These are phyloP conservation scores for Lactarius indigo DNA, from an alignment of 768 basidiomycete genomes.

Conservation along the genomic window DNA sequence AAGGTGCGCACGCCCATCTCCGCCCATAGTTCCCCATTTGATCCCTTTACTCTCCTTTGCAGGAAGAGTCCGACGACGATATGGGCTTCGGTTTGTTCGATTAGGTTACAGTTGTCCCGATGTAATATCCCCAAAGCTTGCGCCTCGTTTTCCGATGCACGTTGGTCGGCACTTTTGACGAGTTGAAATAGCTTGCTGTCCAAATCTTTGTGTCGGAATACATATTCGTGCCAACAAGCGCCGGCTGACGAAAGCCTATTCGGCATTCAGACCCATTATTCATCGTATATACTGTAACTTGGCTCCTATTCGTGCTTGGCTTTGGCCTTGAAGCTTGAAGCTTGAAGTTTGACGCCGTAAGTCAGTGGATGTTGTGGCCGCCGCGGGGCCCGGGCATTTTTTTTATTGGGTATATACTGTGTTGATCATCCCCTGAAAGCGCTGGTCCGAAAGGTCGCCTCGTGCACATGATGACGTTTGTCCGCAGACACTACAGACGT, in stretches of 20 bases:
- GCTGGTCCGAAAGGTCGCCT: not conserved
- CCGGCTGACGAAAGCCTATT: not conserved
- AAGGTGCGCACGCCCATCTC: slow-evolving; percentile 48
- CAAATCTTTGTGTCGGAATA: not conserved
- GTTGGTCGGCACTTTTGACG: not conserved
- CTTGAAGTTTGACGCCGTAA: not conserved
- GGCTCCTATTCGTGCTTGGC: not conserved
- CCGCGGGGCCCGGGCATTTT: not conserved
- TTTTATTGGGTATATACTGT: not conserved
- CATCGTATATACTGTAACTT: not conserved
- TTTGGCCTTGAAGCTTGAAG: not conserved
- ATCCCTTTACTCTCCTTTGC: slow-evolving; percentile 17
- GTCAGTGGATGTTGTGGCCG: not conserved
- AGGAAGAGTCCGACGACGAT: slow-evolving; percentile 97
- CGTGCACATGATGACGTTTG: slow-evolving; percentile 6
- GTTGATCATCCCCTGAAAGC: not conserved
- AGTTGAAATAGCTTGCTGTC: not conserved
- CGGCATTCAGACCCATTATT: not conserved
- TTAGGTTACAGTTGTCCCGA: slow-evolving; percentile 41
- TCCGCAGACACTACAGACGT: not conserved
- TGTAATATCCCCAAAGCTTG: not conserved
- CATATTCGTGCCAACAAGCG: not conserved
- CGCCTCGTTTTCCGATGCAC: not conserved
- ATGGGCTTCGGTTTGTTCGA: slow-evolving; percentile 99
- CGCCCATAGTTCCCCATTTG: slow-evolving; percentile 3